These are phyloP conservation scores for Colletotrichum spaethianum DNA, from an alignment of 2,329 filamentous ascomycete genomes.

Conservation along the genomic window DNA sequence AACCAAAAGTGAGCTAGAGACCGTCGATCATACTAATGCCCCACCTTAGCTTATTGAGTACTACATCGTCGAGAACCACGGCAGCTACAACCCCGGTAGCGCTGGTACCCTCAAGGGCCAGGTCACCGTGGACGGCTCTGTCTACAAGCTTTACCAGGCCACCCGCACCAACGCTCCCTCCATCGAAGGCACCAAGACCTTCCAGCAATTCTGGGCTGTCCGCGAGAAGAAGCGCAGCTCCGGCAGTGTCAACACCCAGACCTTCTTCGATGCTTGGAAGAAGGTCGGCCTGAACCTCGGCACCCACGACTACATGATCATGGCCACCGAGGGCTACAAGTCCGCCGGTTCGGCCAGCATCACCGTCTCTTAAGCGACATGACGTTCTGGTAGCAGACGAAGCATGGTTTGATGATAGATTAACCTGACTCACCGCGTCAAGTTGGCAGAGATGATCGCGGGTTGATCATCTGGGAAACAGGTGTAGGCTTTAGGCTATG, in stretches of 20 bases:
- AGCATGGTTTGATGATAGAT: background rate
- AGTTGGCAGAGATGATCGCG: background rate
- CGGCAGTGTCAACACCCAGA: slow-evolving; percentile 64
- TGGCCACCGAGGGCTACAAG: slow-evolving; percentile 68
- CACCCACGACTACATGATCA: slow-evolving; percentile 65
- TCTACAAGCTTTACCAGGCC: slow-evolving; percentile 55
- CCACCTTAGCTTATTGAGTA: slow-evolving; percentile 41
- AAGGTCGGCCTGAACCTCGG: slow-evolving; percentile 63
- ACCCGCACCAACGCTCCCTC: slow-evolving; percentile 59
- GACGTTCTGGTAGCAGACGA: background rate
- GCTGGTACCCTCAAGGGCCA: slow-evolving; percentile 51
- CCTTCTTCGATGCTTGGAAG: slow-evolving; percentile 69
- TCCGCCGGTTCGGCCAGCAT: slow-evolving; percentile 64
- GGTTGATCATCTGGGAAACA: background rate
- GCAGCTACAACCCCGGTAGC: slow-evolving; percentile 53
- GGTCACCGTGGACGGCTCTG: slow-evolving; percentile 53
- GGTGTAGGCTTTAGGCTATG: background rate
- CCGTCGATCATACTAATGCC: background rate
- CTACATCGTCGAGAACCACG: slow-evolving; percentile 51
- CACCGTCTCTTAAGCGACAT: slow-evolving; percentile 26
- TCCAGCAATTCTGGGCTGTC: slow-evolving; percentile 69
- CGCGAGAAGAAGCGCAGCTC: slow-evolving; percentile 62
- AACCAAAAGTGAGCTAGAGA: background rate
- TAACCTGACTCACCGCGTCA: background rate
- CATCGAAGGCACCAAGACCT: slow-evolving; percentile 64